Evolutionary conservation across 2,329 filamentous ascomycete genomes (phyloP), one percentile per base, ranked within the genome.

Genomic region (Helicocarpus griseus): DNA sequence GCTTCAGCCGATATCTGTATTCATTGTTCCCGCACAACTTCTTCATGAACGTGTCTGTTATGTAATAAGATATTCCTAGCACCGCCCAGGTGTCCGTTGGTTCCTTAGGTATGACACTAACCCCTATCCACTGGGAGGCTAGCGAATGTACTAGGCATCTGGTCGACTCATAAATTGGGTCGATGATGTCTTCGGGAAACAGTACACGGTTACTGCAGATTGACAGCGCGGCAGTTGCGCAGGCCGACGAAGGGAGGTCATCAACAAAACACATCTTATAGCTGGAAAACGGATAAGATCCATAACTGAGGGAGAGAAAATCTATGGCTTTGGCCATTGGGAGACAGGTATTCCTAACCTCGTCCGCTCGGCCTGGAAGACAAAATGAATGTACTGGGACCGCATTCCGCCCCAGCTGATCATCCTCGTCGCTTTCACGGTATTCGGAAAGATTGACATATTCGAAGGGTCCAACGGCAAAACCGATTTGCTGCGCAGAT

Each of bases 201-300:
- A 98, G 79, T 1, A 98, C 74, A 39, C 88, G 82, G 47, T 80
- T 91, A 72, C 88, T 97, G 70, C 89, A 89, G 29, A 98, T 81
- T 0, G 90, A 86, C 59, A 98, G 77, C 0, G 87, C 91, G 31
- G 89, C 89, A 7, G 89, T 81, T 17, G 89, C 80, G 19, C 85
- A 76, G 1, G 86, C 85, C 53, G 95, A 86, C 28, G 80, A 76
- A 1, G 85, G 72, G 65, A 93, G 79, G 65, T 98, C 93, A 60
- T 98, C 93, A 17, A 98, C 83, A 60, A 98, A 98, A 59, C 88
- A 90, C 50, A 97, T 72, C 63, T 95, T 95, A 75, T 94, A 97
- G 63, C 86, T 89, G 26, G 87, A 81, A 65, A 93, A 97, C 0
- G 93, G 90, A 65, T 95, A 98, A 21, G 86, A 85, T 24, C 89